Percentiles rank a stretch among this genome's conserved stretches.
Evolutionary conservation across 2,329 filamentous ascomycete genomes (phyloP).

Genomic region (Aspergillus carbonarius): DNA sequence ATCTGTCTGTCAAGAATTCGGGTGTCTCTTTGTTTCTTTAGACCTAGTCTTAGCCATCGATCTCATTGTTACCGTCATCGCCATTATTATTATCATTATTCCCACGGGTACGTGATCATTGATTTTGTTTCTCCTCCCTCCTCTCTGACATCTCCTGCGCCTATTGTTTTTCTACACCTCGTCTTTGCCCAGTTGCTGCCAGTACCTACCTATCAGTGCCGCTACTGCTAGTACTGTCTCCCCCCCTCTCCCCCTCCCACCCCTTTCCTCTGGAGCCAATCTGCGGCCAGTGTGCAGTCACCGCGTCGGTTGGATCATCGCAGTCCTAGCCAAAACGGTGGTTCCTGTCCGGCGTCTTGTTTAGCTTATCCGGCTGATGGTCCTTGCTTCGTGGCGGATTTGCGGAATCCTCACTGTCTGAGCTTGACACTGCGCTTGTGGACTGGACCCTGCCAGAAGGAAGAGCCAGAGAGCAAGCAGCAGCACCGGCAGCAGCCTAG

Average conservation of each 20-base stretch:
- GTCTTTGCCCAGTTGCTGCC: neutral
- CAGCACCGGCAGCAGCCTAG: neutral
- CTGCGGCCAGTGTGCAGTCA: conserved; percentile 3
- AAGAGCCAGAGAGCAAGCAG: conserved; percentile 1
- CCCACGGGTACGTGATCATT: neutral
- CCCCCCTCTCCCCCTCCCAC: neutral
- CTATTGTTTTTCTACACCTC: neutral
- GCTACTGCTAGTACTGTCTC: neutral
- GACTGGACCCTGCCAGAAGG: conserved; percentile 12
- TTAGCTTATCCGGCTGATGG: conserved; percentile 21
- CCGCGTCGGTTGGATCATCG: conserved; percentile 14
- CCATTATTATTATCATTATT: neutral
- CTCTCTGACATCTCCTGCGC: neutral
- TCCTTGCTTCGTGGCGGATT: conserved; percentile 27
- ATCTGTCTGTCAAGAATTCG: neutral
- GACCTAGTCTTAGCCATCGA: neutral
- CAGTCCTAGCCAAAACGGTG: conserved; percentile 18
- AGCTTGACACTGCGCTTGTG: conserved; percentile 16
- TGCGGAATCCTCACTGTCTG: conserved; percentile 17
- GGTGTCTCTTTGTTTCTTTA: neutral
- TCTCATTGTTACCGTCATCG: neutral
- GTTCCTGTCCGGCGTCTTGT: conserved; percentile 18
- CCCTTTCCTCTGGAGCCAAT: conserved; percentile 11
- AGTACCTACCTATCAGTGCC: neutral
- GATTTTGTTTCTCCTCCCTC: neutral